phyloP scores from a whole-genome alignment of 176 grass and related monocot species.

The Puya raimondii region DNA sequence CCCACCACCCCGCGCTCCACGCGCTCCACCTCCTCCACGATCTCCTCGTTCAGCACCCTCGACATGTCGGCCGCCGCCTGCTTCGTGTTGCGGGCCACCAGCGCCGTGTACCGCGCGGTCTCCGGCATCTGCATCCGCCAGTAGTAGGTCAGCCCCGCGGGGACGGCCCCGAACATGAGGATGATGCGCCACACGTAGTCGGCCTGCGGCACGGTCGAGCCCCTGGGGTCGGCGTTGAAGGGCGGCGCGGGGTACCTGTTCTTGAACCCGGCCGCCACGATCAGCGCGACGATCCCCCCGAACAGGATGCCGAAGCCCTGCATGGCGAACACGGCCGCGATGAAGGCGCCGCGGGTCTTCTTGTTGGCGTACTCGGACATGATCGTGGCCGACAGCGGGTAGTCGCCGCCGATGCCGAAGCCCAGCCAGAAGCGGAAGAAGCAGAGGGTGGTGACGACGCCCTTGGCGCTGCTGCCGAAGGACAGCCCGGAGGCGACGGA shows the following conservation, averaged over 20 bases:
- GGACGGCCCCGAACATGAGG: constrained; percentile 62
- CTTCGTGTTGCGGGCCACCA: constrained; percentile 52
- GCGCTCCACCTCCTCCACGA: constrained; percentile 20
- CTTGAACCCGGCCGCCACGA: constrained; percentile 45
- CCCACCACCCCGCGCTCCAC: neutral
- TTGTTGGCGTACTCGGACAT: constrained; percentile 85
- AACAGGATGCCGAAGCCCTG: constrained; percentile 75
- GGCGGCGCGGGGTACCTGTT: constrained; percentile 28
- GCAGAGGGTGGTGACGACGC: constrained; percentile 40
- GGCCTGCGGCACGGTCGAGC: constrained; percentile 30
- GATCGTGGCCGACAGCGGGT: constrained; percentile 57
- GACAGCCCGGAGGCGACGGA: constrained; percentile 52
- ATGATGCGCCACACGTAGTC: constrained; percentile 75
- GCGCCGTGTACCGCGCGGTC: constrained; percentile 80
- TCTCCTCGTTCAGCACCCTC: constrained; percentile 44
- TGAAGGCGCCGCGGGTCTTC: constrained; percentile 65
- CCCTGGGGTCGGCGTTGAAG: constrained; percentile 6
- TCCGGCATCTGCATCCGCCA: constrained; percentile 97
- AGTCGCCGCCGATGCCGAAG: constrained; percentile 72
- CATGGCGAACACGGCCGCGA: constrained; percentile 79
- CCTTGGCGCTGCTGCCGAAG: constrained; percentile 29
- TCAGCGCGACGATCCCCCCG: constrained; percentile 39
- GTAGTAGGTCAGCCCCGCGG: constrained; percentile 60
- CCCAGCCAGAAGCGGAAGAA: constrained; percentile 91
- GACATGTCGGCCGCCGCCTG: constrained; percentile 65